Conservation (phyloP, 1,284 basidiomycete species). For the Macrocybe sp. region DNA sequence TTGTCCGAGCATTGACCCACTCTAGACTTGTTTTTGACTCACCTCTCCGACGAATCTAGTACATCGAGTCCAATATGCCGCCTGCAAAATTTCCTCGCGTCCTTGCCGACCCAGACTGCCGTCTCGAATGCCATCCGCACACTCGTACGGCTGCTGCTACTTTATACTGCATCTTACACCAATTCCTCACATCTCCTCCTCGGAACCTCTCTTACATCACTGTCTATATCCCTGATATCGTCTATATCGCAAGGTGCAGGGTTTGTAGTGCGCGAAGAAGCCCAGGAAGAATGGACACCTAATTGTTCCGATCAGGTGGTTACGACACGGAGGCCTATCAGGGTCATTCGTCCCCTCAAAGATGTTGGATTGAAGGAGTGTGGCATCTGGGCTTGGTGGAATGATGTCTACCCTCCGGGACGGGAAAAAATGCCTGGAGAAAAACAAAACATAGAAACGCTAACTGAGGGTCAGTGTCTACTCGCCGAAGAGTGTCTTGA, state of each 20-base stretch:
- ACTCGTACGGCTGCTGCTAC: conserved; percentile 66
- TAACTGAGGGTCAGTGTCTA: conserved; percentile 65
- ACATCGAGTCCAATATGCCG: conserved; percentile 35
- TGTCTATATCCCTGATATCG: conserved; percentile 75
- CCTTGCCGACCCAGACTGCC: conserved; percentile 77
- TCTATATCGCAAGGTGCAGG: conserved; percentile 79
- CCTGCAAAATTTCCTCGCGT: conserved; percentile 57
- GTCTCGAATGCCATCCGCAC: conserved; percentile 57
- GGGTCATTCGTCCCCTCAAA: conserved; percentile 65
- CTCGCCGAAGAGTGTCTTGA: neutral
- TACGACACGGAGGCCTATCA: conserved; percentile 26
- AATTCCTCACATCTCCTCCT: conserved; percentile 71
- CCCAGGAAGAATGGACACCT: conserved; percentile 59
- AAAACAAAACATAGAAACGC: conserved; percentile 58
- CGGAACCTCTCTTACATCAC: conserved; percentile 78
- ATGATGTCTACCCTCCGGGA: conserved; percentile 47
- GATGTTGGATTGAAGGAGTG: conserved; percentile 83
- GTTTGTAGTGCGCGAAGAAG: conserved; percentile 69
- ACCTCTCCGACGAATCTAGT: neutral
- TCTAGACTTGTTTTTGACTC: neutral
- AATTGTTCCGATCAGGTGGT: neutral
- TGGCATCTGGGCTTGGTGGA: conserved; percentile 74
- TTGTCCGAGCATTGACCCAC: no score
- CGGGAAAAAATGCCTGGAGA: conserved; percentile 42
- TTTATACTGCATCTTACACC: conserved; percentile 55